Evolutionary conservation across 2,329 filamentous ascomycete species (phyloP).

Genomic region (Polytolypa hystricis): DNA sequence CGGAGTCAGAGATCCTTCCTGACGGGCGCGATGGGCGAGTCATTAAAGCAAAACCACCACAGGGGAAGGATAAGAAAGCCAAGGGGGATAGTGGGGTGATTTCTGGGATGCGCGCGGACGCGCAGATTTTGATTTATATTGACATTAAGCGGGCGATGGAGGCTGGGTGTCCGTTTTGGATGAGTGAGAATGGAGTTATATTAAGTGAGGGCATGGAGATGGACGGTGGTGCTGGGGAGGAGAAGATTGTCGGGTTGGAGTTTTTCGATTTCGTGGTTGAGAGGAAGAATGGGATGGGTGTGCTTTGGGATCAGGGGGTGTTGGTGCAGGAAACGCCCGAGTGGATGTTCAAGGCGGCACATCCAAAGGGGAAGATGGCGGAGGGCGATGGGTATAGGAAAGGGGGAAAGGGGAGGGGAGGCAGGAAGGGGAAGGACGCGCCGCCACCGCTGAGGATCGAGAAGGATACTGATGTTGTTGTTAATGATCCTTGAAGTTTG

Average conservation of each 20-base stretch:
- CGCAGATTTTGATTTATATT: conserved; percentile 67
- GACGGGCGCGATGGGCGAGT: conserved; percentile 11
- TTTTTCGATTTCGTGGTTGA: conserved; percentile 66
- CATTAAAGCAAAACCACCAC: conserved; percentile 10
- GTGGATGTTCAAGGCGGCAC: conserved; percentile 29
- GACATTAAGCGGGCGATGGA: conserved; percentile 57
- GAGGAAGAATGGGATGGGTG: conserved; percentile 58
- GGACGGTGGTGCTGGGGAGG: conserved; percentile 39
- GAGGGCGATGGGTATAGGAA: conserved; percentile 13
- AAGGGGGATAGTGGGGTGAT: no score
- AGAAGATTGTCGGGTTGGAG: conserved; percentile 52
- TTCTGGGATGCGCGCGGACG: conserved; percentile 69
- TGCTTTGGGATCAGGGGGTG: conserved; percentile 53
- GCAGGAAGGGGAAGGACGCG: conserved; percentile 14
- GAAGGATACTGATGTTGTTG: conserved; percentile 1
- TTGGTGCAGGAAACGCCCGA: conserved; percentile 39
- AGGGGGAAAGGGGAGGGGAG: conserved; percentile 9
- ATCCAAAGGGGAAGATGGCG: conserved; percentile 23
- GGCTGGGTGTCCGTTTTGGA: conserved; percentile 59
- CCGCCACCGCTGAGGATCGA: conserved; percentile 4
- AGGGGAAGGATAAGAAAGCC: conserved; percentile 13
- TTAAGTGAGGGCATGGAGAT: conserved; percentile 48
- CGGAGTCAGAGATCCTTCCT: conserved; percentile 30
- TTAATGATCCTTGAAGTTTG: neutral
- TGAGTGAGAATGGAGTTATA: conserved; percentile 67